Evolutionary conservation across 441 rosid genomes (phyloP).

Genomic region (Gossypium trilobum): DNA sequence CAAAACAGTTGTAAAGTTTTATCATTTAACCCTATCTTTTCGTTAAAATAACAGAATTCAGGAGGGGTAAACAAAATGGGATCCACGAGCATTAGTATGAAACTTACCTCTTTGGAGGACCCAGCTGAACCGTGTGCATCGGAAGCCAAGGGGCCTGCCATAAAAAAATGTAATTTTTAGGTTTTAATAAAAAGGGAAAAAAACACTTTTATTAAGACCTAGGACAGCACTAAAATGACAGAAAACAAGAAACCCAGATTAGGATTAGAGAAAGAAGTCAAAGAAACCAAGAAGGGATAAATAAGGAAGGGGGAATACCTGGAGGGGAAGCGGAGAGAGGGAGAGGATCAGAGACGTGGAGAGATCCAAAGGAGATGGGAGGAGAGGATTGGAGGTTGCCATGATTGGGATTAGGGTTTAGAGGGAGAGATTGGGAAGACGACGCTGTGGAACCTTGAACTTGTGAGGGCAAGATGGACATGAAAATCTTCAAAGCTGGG

Average conservation of each 20-base stretch:
- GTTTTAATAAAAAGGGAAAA: neutral
- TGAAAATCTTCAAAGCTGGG: slow-evolving; percentile 42
- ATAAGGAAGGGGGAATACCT: slow-evolving; percentile 21
- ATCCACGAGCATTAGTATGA: neutral
- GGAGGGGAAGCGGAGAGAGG: slow-evolving; percentile 19
- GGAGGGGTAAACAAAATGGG: neutral
- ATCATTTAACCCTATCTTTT: neutral
- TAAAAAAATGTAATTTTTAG: neutral
- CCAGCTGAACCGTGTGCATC: slow-evolving; percentile 41
- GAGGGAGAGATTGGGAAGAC: slow-evolving; percentile 32
- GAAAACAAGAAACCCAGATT: neutral
- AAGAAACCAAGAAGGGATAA: neutral
- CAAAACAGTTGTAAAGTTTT: neutral
- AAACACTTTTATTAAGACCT: neutral
- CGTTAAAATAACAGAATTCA: neutral
- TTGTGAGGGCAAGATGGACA: slow-evolving; percentile 92
- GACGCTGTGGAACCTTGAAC: slow-evolving; percentile 48
- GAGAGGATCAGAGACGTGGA: slow-evolving; percentile 25
- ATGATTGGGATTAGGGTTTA: slow-evolving; percentile 59
- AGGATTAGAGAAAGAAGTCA: neutral
- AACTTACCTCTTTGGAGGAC: slow-evolving; percentile 63
- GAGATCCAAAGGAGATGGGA: slow-evolving; percentile 30
- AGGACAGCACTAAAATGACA: neutral
- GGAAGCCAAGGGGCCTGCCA: slow-evolving; percentile 46
- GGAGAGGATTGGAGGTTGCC: slow-evolving; percentile 36